phyloP scores from a whole-genome alignment of 306 rosid genomes.

The Trifolium fragiferum region DNA sequence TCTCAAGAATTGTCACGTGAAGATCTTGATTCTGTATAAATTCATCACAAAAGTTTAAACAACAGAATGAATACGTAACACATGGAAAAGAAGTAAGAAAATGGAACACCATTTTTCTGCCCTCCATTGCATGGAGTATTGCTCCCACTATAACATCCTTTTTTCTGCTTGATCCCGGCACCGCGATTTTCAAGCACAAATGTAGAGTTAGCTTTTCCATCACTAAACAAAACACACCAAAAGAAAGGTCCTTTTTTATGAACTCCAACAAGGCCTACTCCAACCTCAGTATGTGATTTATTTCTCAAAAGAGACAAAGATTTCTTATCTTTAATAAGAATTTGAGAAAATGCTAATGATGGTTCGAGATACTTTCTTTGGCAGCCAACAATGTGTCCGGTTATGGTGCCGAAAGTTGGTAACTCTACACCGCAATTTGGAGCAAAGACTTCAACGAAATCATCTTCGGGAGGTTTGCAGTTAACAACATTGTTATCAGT shows the following conservation, averaged over 20 bases:
- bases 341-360: conserved; percentile 55
- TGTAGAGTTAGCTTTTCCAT: conserved; percentile 69
- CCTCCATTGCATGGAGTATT: conserved; percentile 69
- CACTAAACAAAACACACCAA: conserved; percentile 81
- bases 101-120: conserved; percentile 35
- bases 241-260: conserved; percentile 79
- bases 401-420: conserved; percentile 80
- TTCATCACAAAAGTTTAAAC: conserved; percentile 40
- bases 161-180: conserved; percentile 70
- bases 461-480: conserved; percentile 82
- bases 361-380: conserved; percentile 75
- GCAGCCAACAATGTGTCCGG: conserved; percentile 72
- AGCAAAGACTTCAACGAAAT: conserved; percentile 88
- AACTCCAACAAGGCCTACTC: conserved; percentile 74
- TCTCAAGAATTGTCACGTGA: conserved; percentile 31
- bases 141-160: conserved; percentile 90
- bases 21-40: conserved; percentile 25
- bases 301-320: conserved; percentile 62
- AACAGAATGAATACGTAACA: conserved; percentile 42
- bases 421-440: conserved; percentile 94
- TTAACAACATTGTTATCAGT: conserved; percentile 56
- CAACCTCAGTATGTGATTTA: conserved; percentile 81
- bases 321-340: conserved; percentile 59
- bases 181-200: conserved; percentile 90
- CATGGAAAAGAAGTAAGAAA: conserved; percentile 32